Base-by-base conservation (phyloP, 2,329 filamentous ascomycete genomes). In the Eurotiales sp. region DNA sequence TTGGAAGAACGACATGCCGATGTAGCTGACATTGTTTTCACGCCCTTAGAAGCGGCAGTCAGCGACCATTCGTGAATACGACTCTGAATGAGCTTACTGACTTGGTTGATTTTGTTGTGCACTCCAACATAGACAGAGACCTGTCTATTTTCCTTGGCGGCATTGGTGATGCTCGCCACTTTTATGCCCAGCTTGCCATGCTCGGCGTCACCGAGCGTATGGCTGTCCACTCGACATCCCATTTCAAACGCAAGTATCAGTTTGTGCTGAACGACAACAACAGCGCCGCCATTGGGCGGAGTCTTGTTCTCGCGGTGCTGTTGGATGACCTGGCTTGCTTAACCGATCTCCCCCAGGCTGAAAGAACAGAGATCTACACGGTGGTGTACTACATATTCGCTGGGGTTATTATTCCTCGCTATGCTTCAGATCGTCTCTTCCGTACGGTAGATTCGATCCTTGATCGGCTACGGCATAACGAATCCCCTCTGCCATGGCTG, bases 81-180 rank as follows among this genome's bases (percentile, higher is more conserved):
- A 40, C 30, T 17, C 49, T 48, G 19, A 48, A 54, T 19, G 42
- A 49, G 12, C 32, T 51, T 21, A 49, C 41, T 29, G 48, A 51
- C 34, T 25, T 54, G 36, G 22, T 54, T 17, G 47, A 47, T 19
- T 43, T 54, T 21, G 23, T 37, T 4, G 43, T 48, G 14, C 48
- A 43, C 17, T 50, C 43, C 32, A 44, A 43, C 29, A n/a, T 36
- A 7, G 46, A 51, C 21, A 32, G 19, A 25, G 34, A 54, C 14
- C 8, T 54, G 19, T 39, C 52, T 4, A 25, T 54, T 11, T 54
- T 54, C 11, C 36, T 51, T 7, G 52, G 48, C 17, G 44, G 52
- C 15, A 15, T 54, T 36, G 48, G 52, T 5, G 52, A 54, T 17
- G 52, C 48, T 5, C 52, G 52, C 12, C 52, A 54, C 27, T 51